Evolutionary conservation across 495 filamentous ascomycete genomes (phyloP).

Genomic region (Aspergillus sparsus): DNA sequence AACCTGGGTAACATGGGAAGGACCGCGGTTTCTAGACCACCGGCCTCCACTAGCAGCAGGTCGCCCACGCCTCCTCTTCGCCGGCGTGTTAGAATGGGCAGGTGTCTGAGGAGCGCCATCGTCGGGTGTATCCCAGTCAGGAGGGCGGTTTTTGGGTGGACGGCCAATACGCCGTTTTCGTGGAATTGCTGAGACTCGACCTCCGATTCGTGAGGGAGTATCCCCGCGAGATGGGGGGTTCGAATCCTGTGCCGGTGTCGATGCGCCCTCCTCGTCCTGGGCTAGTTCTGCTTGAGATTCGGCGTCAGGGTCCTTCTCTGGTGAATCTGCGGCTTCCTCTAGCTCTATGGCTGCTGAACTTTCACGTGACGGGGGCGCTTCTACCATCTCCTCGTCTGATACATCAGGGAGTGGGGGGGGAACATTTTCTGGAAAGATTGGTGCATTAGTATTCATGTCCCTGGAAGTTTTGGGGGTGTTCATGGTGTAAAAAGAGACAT

Average conservation of each 20-base stretch:
- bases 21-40: conserved; percentile 65
- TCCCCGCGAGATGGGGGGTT: conserved; percentile 39
- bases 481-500: background rate
- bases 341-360: conserved; percentile 34
- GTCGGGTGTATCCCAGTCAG: conserved; percentile 69
- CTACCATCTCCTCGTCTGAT: conserved; percentile 53
- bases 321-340: conserved; percentile 31
- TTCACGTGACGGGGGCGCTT: conserved; percentile 42
- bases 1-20: conserved; percentile 74
- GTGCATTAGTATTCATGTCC: conserved; percentile 23
- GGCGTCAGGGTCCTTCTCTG: conserved; percentile 34
- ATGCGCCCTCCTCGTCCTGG: conserved; percentile 35
- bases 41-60: conserved; percentile 68
- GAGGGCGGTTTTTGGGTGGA: conserved; percentile 78
- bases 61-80: conserved; percentile 66
- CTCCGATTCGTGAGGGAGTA: conserved; percentile 34
- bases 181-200: conserved; percentile 55
- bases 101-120: conserved; percentile 55
- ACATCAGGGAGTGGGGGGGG: conserved; percentile 44
- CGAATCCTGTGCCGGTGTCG: conserved; percentile 43
- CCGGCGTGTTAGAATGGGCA: conserved; percentile 58
- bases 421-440: conserved; percentile 41
- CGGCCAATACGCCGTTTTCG: conserved; percentile 81
- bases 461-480: background rate
- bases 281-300: conserved; percentile 35